These are phyloP conservation scores for Ogataea philodendri DNA, from an alignment of 805 yeast genomes.

Conservation along the genomic window DNA sequence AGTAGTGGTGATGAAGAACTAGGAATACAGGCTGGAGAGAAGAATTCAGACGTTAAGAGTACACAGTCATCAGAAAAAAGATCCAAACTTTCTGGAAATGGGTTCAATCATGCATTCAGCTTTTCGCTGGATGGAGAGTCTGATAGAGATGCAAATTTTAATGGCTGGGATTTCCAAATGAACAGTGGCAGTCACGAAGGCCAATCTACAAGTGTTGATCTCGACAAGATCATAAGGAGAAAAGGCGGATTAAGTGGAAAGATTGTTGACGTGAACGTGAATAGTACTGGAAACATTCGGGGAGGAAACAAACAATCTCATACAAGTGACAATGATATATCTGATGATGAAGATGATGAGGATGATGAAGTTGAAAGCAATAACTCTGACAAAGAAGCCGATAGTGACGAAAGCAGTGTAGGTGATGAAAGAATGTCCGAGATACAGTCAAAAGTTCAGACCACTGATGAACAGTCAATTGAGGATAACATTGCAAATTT, in stretches of 20 bases:
- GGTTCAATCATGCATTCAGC: slow-evolving; percentile 68
- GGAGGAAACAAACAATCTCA: slow-evolving; percentile 19
- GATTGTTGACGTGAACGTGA: slow-evolving; percentile 32
- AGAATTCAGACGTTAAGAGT: slow-evolving; percentile 25
- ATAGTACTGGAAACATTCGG: slow-evolving; percentile 3
- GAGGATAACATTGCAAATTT: no score
- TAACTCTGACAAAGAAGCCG: slow-evolving; percentile 24
- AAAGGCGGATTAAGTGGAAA: slow-evolving; percentile 62
- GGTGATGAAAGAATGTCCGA: no score
- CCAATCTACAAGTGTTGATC: slow-evolving; percentile 62
- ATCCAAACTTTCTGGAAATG: slow-evolving; percentile 42
- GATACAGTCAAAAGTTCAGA: no score
- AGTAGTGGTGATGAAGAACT: slow-evolving; percentile 45
- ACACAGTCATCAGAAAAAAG: slow-evolving; percentile 32
- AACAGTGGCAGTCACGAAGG: slow-evolving; percentile 34
- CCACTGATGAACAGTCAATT: no score
- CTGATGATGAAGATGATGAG: slow-evolving; percentile 39
- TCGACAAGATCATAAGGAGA: slow-evolving; percentile 81
- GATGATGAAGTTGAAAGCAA: slow-evolving; percentile 41
- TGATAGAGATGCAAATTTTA: slow-evolving; percentile 40
- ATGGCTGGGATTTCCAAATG: slow-evolving; percentile 84
- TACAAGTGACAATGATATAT: slow-evolving; percentile 27
- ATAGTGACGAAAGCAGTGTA: slow-evolving; percentile 22
- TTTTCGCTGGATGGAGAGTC: slow-evolving; percentile 60
- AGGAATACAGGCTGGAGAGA: slow-evolving; percentile 7